A percentile compares a stretch with the other conserved stretches of the same genome.
Evolutionary conservation across 495 filamentous ascomycete species (phyloP).

Genomic region (Haplographium delicatum): DNA sequence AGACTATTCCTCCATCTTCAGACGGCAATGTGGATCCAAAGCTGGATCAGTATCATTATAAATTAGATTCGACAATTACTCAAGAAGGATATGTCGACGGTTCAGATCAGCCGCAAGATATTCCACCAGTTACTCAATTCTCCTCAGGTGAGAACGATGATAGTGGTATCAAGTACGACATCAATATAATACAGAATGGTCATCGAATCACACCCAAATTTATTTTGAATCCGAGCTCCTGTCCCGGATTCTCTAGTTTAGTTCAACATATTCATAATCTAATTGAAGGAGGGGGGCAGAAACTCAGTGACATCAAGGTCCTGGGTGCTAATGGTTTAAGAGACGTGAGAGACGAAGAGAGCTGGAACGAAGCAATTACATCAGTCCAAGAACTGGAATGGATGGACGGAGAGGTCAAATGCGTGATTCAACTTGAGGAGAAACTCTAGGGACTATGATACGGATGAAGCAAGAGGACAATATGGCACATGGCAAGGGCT

Average conservation of each 20-base stretch:
- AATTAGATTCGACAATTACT: slow-evolving; percentile 1
- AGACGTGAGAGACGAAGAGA: slow-evolving; percentile 34
- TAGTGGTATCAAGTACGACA: slow-evolving; percentile 5
- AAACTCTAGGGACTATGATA: not conserved
- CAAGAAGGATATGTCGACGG: not conserved
- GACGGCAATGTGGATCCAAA: slow-evolving; percentile 16
- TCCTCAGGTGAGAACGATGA: slow-evolving; percentile 2
- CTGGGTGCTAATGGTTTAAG: slow-evolving; percentile 33
- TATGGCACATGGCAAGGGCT: too few relatives aligned
- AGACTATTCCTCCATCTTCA: not conserved
- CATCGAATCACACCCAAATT: slow-evolving; percentile 10
- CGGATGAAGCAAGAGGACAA: too few relatives aligned
- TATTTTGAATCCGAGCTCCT: slow-evolving; percentile 1
- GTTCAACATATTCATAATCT: slow-evolving; percentile 14
- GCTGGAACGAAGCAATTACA: slow-evolving; percentile 41
- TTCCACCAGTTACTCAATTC: not conserved
- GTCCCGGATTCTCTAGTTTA: slow-evolving; percentile 16
- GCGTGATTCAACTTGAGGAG: slow-evolving; percentile 34
- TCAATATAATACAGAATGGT: slow-evolving; percentile 8
- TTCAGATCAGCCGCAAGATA: not conserved
- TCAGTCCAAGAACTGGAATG: slow-evolving; percentile 42
- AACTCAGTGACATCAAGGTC: slow-evolving; percentile 17
- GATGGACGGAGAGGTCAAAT: slow-evolving; percentile 47
- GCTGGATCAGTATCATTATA: slow-evolving; percentile 13
- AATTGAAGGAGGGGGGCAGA: slow-evolving; percentile 11